phyloP scores from a whole-genome alignment of 1,284 basidiomycete genomes.

The Boletus semigastroideus region DNA sequence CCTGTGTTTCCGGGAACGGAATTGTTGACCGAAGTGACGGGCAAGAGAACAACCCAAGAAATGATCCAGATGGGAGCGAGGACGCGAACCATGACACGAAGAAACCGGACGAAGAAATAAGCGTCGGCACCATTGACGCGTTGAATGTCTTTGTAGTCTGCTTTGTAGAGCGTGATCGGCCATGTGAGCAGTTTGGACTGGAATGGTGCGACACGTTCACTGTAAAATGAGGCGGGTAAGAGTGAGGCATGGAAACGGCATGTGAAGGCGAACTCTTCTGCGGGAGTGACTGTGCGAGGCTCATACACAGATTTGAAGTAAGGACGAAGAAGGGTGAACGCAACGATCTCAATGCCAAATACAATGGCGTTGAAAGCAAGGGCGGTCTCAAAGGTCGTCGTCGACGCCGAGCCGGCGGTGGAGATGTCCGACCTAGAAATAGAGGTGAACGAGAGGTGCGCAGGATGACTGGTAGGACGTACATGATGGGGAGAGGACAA shows the following conservation, averaged over 20 bases:
- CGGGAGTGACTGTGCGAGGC: slow-evolving; percentile 66
- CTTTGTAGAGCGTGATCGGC: slow-evolving; percentile 56
- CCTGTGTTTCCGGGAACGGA: slow-evolving; percentile 50
- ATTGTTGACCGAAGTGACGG: slow-evolving; percentile 62
- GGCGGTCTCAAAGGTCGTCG: slow-evolving; percentile 72
- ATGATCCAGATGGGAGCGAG: slow-evolving; percentile 82
- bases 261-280: slow-evolving; percentile 42
- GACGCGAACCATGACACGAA: slow-evolving; percentile 78
- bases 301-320: slow-evolving; percentile 80
- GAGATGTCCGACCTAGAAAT: slow-evolving; percentile 21
- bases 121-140: slow-evolving; percentile 88
- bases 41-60: slow-evolving; percentile 71
- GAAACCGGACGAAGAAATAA: slow-evolving; percentile 91
- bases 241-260: background rate
- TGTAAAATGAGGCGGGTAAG: slow-evolving; percentile 26
- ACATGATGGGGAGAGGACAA: slow-evolving; percentile 24
- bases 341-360: slow-evolving; percentile 62
- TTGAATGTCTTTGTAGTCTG: slow-evolving; percentile 61
- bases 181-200: slow-evolving; percentile 50
- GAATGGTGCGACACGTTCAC: slow-evolving; percentile 56
- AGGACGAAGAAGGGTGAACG: slow-evolving; percentile 70
- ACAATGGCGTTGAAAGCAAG: slow-evolving; percentile 72
- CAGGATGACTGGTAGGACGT: background rate
- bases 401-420: slow-evolving; percentile 46
- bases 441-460: slow-evolving; percentile 5